These are phyloP conservation scores for Parachlorella kessleri DNA, from an alignment of 139 green algal species.

Conservation along the genomic window DNA sequence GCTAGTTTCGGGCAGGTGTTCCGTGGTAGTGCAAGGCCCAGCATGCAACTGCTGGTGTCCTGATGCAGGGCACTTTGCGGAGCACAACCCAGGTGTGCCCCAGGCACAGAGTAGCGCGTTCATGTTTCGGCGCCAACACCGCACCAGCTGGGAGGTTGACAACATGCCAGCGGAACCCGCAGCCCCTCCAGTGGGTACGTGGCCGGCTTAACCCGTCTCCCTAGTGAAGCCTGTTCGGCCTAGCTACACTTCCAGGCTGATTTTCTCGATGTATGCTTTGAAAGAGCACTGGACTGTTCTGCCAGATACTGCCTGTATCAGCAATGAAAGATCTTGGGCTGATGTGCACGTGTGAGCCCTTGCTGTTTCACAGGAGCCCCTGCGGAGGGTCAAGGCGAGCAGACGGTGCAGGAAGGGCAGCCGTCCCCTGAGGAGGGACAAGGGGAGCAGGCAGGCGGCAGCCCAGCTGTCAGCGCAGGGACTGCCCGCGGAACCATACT, in stretches of 20 bases:
- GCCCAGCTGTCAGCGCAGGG: constrained; percentile 10
- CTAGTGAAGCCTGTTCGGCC: neutral
- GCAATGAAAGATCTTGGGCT: neutral
- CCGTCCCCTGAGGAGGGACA: neutral
- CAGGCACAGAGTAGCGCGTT: neutral
- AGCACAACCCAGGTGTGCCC: neutral
- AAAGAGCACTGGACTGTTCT: neutral
- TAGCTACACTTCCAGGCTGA: neutral
- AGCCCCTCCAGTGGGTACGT: neutral
- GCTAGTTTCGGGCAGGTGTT: neutral
- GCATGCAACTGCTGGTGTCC: neutral
- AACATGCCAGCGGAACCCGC: neutral
- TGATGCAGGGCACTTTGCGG: neutral
- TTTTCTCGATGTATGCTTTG: neutral
- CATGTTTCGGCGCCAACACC: neutral
- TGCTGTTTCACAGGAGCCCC: neutral
- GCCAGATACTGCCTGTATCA: too few relatives aligned
- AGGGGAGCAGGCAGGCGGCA: neutral
- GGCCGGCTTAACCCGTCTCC: neutral
- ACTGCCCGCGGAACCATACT: constrained; percentile 20
- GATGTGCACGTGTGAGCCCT: neutral
- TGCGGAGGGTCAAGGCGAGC: neutral
- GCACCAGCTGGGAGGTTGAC: neutral
- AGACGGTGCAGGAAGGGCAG: neutral
- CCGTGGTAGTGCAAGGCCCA: neutral